Evolutionary conservation across 495 filamentous ascomycete species (phyloP).

Genomic region (Neurospora sublineolata): DNA sequence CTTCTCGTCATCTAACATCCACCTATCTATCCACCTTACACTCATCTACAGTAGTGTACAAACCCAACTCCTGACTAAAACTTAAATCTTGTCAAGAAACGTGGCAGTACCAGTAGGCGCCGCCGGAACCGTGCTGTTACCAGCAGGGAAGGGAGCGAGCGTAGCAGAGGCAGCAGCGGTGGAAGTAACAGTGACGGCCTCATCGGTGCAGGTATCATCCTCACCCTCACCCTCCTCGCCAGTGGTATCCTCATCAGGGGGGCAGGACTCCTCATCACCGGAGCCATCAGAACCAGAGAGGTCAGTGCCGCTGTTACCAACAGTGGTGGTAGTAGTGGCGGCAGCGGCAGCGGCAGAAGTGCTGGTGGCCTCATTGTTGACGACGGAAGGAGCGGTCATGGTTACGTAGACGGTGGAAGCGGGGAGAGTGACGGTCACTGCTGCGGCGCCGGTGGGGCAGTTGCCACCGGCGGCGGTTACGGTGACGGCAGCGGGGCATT

Average conservation of each 20-base stretch:
- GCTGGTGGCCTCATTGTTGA: background rate
- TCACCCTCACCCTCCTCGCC: constrained; percentile 6
- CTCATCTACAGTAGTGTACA: background rate
- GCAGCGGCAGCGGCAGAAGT: constrained; percentile 1
- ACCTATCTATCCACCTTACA: background rate
- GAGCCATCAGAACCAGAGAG: background rate
- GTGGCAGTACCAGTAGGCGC: background rate
- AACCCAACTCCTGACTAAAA: background rate
- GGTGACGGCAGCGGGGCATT: constrained; percentile 25
- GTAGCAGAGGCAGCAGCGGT: constrained; percentile 13
- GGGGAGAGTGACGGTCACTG: constrained; percentile 5
- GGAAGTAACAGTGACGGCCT: constrained; percentile 16
- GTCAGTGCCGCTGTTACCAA: background rate
- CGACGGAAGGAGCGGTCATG: constrained; percentile 10
- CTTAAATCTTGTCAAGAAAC: background rate
- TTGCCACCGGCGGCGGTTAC: constrained; percentile 25
- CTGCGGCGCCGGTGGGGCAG: constrained; percentile 20
- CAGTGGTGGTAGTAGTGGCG: constrained; percentile 2
- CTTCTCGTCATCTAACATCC: background rate
- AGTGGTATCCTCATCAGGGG: constrained; percentile 6
- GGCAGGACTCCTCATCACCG: background rate
- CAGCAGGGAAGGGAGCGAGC: constrained; percentile 20
- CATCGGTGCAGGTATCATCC: constrained; percentile 22
- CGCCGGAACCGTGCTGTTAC: constrained; percentile 14
- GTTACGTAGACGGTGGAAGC: constrained; percentile 36